phyloP scores from a whole-genome alignment of 441 rosid genomes.

The Croton laevigatus region DNA sequence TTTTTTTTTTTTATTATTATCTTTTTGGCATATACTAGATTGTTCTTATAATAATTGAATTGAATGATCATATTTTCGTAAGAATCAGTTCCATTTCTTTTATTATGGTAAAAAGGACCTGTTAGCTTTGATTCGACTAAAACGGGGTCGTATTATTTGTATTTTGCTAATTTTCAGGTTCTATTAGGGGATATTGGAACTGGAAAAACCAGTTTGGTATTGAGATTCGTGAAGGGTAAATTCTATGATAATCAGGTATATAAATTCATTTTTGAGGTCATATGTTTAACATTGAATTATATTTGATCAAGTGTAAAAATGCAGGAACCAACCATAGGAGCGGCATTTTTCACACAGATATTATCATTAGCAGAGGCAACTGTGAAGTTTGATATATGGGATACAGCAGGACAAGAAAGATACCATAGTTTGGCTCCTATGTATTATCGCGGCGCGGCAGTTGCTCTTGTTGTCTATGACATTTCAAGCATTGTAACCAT shows the following conservation, averaged over 20 bases:
- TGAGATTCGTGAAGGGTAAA: constrained; percentile 71
- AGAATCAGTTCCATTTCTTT: background rate
- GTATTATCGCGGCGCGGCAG: constrained; percentile 89
- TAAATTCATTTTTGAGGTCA: background rate
- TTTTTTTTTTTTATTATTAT: background rate
- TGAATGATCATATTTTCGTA: background rate
- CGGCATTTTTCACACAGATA: constrained; percentile 78
- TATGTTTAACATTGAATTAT: background rate
- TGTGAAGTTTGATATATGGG: constrained; percentile 79
- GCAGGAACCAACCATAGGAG: constrained; percentile 78
- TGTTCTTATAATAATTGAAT: background rate
- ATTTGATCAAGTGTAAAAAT: too few species aligned
- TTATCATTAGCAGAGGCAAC: constrained; percentile 58
- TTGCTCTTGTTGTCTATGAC: constrained; percentile 68
- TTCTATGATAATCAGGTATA: constrained; percentile 59
- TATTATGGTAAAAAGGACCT: background rate
- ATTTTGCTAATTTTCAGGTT: constrained; percentile 37
- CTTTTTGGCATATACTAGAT: background rate
- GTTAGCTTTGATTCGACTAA: too few species aligned
- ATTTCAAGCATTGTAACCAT: constrained; percentile 52
- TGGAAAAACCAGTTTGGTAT: constrained; percentile 67
- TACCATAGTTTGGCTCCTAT: constrained; percentile 85
- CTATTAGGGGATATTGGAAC: constrained; percentile 79
- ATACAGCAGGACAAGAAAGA: constrained; percentile 78
- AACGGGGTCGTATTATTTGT: background rate